Percentiles rank a stretch among this genome's conserved stretches.
These are phyloP conservation scores for Diophrys sp. DNA, from an alignment of 73 alveolate genomes.

Conservation along the genomic window DNA sequence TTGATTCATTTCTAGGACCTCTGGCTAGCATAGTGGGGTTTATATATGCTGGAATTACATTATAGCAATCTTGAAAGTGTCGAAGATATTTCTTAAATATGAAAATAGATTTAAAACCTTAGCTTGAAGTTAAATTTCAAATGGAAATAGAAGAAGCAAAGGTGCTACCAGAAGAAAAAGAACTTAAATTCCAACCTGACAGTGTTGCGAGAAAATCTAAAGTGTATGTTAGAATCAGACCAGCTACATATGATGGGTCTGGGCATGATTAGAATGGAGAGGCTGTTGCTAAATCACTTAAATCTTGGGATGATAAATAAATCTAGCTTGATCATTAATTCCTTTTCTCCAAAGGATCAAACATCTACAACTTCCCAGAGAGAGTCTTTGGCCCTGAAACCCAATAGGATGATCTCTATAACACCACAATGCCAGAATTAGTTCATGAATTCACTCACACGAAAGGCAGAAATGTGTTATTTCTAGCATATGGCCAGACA, in stretches of 20 bases:
- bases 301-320: background rate
- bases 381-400: background rate
- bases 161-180: background rate
- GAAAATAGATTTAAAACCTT: no score
- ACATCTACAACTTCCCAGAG: background rate
- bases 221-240: background rate
- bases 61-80: no score
- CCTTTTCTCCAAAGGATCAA: background rate
- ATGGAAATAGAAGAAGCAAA: background rate
- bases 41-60: no score
- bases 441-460: background rate
- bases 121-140: background rate
- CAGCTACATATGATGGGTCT: background rate
- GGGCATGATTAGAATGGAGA: constrained; percentile 1
- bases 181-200: background rate
- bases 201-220: background rate
- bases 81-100: no score
- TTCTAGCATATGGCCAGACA: constrained; percentile 6
- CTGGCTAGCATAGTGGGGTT: no score
- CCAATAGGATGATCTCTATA: background rate
- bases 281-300: background rate
- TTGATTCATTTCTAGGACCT: no score
- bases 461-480: constrained; percentile 11
- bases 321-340: background rate
- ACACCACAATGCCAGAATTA: background rate